Conservation (phyloP, 352 stramenopile genomes). For the Phytophthora parvispora region DNA sequence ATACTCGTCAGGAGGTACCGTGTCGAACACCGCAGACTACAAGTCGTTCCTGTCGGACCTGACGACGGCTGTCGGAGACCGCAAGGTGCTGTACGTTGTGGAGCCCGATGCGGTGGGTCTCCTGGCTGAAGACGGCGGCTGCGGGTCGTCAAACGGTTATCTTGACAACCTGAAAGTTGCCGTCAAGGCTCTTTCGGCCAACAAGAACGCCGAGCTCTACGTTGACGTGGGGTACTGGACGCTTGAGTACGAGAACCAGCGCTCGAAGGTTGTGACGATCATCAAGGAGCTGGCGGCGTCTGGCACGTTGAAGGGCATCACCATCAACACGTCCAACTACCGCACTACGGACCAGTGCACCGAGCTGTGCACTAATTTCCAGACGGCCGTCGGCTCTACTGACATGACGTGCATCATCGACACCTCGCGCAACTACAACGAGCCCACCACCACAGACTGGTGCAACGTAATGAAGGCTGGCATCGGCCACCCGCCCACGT, state of each 20-base stretch:
- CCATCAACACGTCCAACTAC: constrained; percentile 81
- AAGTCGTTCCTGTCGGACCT: constrained; percentile 55
- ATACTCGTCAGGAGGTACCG: constrained; percentile 49
- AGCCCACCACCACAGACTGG: constrained; percentile 47
- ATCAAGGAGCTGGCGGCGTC: constrained; percentile 43
- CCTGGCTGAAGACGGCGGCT: constrained; percentile 54
- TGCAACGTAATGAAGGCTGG: constrained; percentile 59
- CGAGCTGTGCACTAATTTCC: constrained; percentile 51
- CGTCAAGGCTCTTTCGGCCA: constrained; percentile 49
- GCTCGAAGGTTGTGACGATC: constrained; percentile 30
- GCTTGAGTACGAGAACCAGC: constrained; percentile 33
- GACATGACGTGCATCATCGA: constrained; percentile 52
- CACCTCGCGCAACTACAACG: constrained; percentile 48
- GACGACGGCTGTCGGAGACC: constrained; percentile 44
- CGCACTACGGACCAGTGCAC: constrained; percentile 43
- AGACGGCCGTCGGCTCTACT: constrained; percentile 38
- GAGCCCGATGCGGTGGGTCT: constrained; percentile 73
- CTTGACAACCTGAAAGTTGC: constrained; percentile 59
- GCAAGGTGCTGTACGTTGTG: constrained; percentile 77
- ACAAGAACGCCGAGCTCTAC: constrained; percentile 72
- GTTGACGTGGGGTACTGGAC: constrained; percentile 73
- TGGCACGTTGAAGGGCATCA: constrained; percentile 49
- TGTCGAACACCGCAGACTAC: constrained; percentile 58
- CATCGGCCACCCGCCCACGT: constrained; percentile 58
- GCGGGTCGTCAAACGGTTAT: constrained; percentile 49